A percentile compares a stretch with the other conserved stretches of the same genome.
phyloP scores from a whole-genome alignment of 441 rosid genomes.

The Gossypium schwendimanii region DNA sequence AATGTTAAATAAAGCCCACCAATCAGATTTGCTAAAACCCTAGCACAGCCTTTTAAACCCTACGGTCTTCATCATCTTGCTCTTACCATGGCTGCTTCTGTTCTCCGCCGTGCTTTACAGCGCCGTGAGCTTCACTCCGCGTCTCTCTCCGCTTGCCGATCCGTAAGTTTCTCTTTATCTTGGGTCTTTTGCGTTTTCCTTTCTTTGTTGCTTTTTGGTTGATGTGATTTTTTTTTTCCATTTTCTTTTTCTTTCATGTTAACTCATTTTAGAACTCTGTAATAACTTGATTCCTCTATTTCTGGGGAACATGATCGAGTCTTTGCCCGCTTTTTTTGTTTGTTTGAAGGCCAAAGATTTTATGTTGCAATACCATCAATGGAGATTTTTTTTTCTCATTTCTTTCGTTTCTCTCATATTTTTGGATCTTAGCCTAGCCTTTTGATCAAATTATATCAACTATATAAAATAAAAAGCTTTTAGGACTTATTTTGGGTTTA shows the following conservation, averaged over 20 bases:
- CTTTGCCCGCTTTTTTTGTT: neutral
- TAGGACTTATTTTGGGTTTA: neutral
- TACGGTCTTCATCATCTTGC: neutral
- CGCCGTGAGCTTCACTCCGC: slow-evolving; percentile 41
- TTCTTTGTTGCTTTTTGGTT: neutral
- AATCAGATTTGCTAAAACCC: slow-evolving; percentile 7
- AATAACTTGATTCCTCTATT: neutral
- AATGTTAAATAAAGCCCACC: neutral
- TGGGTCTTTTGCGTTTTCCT: neutral
- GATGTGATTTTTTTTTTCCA: neutral
- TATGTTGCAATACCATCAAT: neutral
- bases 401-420: neutral
- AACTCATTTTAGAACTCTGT: neutral
- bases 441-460: neutral
- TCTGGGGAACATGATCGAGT: neutral
- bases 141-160: slow-evolving; percentile 37
- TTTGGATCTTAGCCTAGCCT: neutral
- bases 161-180: slow-evolving; percentile 24
- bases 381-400: neutral
- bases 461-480: neutral
- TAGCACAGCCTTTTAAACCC: slow-evolving; percentile 8
- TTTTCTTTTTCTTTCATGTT: neutral
- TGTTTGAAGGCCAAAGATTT: neutral
- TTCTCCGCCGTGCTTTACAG: slow-evolving; percentile 36
- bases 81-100: slow-evolving; percentile 42